A percentile compares a stretch with the other conserved stretches of the same genome.
Conservation (phyloP, 2,329 filamentous ascomycete genomes). For the Chrysoporthe puriensis region DNA sequence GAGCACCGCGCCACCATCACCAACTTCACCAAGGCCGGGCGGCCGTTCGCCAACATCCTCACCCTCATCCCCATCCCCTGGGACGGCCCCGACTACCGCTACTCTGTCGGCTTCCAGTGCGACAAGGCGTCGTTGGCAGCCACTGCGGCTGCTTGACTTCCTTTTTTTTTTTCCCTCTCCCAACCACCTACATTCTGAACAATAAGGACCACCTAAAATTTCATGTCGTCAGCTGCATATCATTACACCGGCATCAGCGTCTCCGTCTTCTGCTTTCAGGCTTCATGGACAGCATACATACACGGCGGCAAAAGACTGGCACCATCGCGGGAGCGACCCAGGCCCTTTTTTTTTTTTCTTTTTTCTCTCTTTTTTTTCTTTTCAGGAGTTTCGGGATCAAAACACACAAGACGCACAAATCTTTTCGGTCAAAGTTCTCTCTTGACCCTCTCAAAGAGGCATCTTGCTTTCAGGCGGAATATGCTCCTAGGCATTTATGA, state of each 20-base stretch:
- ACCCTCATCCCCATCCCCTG: constrained; percentile 82
- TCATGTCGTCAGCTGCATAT: no score
- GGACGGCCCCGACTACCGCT: constrained; percentile 67
- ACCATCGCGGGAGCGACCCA: background rate
- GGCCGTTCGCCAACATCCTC: constrained; percentile 78
- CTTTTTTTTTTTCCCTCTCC: background rate
- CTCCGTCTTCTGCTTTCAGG: background rate
- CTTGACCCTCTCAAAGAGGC: constrained; percentile 13
- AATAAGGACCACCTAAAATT: background rate
- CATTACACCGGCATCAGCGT: background rate
- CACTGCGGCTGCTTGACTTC: background rate
- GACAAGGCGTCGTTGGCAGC: constrained; percentile 40
- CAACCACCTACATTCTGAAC: background rate
- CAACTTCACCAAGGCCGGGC: constrained; percentile 82
- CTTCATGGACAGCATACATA: background rate
- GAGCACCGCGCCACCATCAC: constrained; percentile 62
- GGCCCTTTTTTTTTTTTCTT: no score
- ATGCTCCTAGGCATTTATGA: constrained; percentile 32
- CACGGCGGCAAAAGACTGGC: constrained; percentile 3
- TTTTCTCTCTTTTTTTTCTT: background rate
- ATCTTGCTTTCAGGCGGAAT: constrained; percentile 26
- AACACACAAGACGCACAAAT: background rate
- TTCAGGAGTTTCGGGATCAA: background rate
- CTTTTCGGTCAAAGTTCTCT: background rate
- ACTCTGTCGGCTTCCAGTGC: constrained; percentile 81